Conservation (phyloP, 2,329 filamentous ascomycete genomes). For the Lomentospora prolificans region DNA sequence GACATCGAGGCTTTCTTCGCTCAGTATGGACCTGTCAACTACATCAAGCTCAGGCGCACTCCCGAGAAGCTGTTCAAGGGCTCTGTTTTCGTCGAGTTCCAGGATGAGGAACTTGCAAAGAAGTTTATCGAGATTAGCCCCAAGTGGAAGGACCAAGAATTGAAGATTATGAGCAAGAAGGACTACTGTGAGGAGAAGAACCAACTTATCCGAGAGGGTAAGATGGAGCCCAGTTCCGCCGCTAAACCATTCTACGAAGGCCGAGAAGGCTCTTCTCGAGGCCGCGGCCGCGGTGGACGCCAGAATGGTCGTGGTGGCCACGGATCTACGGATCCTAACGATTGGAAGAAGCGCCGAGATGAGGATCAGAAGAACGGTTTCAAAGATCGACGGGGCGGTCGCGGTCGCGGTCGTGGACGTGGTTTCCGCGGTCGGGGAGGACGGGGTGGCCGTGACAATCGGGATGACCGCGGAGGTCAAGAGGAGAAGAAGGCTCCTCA, state of each 20-base stretch:
- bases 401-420: conserved; percentile 30
- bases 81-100: conserved; percentile 91
- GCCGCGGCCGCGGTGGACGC: conserved; percentile 25
- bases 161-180: conserved; percentile 79
- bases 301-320: conserved; percentile 25
- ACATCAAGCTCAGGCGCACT: conserved; percentile 76
- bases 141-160: conserved; percentile 69
- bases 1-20: conserved; percentile 90
- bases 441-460: conserved; percentile 28
- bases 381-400: conserved; percentile 34
- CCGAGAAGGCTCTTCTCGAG: conserved; percentile 20
- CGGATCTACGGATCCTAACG: conserved; percentile 36
- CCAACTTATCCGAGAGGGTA: conserved; percentile 60
- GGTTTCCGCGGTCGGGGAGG: conserved; percentile 28
- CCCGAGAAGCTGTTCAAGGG: conserved; percentile 77
- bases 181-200: conserved; percentile 76
- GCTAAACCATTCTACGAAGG: conserved; percentile 41
- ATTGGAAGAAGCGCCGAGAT: conserved; percentile 57
- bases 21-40: conserved; percentile 66
- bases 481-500: conserved; percentile 7
- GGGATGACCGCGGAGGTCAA: conserved; percentile 22
- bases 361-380: conserved; percentile 48
- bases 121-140: conserved; percentile 81
- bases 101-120: conserved; percentile 64
- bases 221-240: conserved; percentile 47